Conservation (phyloP, 1,284 basidiomycete genomes). For the Anthracocystis setariae region DNA sequence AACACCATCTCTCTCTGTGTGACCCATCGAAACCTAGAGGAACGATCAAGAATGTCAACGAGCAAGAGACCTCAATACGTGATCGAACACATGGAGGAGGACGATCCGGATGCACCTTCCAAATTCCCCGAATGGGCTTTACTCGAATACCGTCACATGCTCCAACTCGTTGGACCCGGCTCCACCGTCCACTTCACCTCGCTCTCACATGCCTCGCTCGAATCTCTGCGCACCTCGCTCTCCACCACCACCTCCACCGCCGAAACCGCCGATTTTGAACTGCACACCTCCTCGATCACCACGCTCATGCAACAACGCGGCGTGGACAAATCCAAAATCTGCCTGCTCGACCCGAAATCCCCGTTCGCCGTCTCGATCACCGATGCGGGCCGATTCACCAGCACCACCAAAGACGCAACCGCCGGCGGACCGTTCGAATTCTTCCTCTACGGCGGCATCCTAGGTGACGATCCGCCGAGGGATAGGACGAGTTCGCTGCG, state of each 20-base stretch:
- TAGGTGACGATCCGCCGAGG: constrained; percentile 88
- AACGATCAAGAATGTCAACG: background rate
- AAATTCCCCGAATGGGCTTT: constrained; percentile 64
- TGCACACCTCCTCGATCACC: constrained; percentile 76
- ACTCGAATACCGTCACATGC: constrained; percentile 79
- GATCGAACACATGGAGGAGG: constrained; percentile 68
- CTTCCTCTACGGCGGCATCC: constrained; percentile 68
- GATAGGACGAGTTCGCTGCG: constrained; percentile 86
- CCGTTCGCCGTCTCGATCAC: constrained; percentile 48
- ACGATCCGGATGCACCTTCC: constrained; percentile 58
- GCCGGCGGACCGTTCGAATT: constrained; percentile 56
- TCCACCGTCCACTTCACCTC: constrained; percentile 83
- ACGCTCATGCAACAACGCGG: constrained; percentile 74
- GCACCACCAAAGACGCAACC: background rate
- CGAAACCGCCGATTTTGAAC: constrained; percentile 69
- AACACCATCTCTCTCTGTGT: background rate
- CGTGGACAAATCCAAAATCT: constrained; percentile 70
- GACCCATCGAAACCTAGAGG: background rate
- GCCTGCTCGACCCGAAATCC: constrained; percentile 62
- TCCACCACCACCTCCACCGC: constrained; percentile 40
- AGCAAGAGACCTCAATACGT: constrained; percentile 60
- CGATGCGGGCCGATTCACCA: constrained; percentile 54
- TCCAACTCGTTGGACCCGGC: constrained; percentile 76
- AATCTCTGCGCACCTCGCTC: constrained; percentile 71
- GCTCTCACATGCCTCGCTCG: constrained; percentile 77